Evolutionary conservation across 2,329 filamentous ascomycete genomes (phyloP).

Genomic region (Diaporthe nobilis): DNA sequence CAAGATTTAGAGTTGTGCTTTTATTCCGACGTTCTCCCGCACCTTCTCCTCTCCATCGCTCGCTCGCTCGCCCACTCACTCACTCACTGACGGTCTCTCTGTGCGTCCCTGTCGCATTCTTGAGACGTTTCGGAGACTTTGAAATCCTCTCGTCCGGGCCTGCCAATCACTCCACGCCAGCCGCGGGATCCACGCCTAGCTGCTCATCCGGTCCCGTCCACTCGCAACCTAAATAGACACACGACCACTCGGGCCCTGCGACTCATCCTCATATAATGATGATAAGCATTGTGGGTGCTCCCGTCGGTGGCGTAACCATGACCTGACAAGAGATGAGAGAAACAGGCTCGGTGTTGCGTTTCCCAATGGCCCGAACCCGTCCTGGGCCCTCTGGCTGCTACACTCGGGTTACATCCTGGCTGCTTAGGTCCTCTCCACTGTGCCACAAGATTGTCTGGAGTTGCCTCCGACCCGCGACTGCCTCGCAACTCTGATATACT

Average conservation of each 20-base stretch:
- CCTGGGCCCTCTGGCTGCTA: constrained; percentile 28
- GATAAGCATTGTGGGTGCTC: constrained; percentile 31
- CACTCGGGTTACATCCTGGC: constrained; percentile 34
- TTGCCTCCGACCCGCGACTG: constrained; percentile 10
- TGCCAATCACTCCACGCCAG: constrained; percentile 28
- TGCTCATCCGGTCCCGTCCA: constrained; percentile 20
- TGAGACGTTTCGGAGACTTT: constrained; percentile 38
- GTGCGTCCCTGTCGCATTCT: constrained; percentile 26
- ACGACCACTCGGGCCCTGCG: neutral
- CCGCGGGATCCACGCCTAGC: constrained; percentile 19
- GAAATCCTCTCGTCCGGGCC: constrained; percentile 29
- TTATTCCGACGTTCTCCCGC: constrained; percentile 25
- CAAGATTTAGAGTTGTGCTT: constrained; percentile 34
- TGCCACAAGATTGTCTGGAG: constrained; percentile 28
- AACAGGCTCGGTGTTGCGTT: constrained; percentile 24
- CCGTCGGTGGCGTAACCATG: constrained; percentile 31
- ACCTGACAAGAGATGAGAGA: constrained; percentile 20
- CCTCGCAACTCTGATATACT: constrained; percentile 11
- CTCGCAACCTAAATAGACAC: constrained; percentile 8
- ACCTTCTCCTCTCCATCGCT: neutral
- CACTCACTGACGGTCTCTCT: neutral
- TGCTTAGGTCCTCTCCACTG: constrained; percentile 15
- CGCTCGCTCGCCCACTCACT: no score
- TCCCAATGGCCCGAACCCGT: constrained; percentile 2
- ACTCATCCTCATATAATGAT: constrained; percentile 10